A percentile compares a stretch with the other conserved stretches of the same genome.
Evolutionary conservation across 2,329 filamentous ascomycete genomes (phyloP).

Genomic region (Westerdykella ornata): DNA sequence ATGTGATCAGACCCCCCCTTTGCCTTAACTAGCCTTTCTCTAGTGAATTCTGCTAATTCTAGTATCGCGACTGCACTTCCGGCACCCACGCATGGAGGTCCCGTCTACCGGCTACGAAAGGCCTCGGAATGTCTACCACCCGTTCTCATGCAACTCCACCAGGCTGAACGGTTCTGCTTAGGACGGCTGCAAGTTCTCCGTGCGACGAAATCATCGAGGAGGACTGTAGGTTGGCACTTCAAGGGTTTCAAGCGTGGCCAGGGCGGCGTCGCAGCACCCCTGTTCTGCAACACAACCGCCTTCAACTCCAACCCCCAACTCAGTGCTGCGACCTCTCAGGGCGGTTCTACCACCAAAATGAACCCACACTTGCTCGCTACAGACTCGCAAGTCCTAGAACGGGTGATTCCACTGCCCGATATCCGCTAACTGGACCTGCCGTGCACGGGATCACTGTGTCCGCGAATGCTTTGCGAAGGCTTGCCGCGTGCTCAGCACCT

Average conservation of each 20-base stretch:
- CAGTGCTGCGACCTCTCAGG: conserved; percentile 16
- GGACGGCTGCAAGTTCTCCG: conserved; percentile 29
- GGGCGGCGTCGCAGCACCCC: conserved; percentile 33
- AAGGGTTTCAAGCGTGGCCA: conserved; percentile 28
- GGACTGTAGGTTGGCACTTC: conserved; percentile 20
- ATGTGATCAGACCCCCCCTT: no score
- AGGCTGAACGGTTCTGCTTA: conserved; percentile 9
- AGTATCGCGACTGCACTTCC: conserved; percentile 18
- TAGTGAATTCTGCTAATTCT: no score
- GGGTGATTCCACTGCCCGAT: conserved; percentile 29
- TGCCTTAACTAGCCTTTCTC: no score
- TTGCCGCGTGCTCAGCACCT: conserved; percentile 28
- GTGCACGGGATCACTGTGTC: conserved; percentile 28
- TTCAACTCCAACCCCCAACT: conserved; percentile 25
- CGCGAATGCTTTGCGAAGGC: conserved; percentile 10
- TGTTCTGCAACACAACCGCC: conserved; percentile 33
- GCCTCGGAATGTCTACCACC: neutral
- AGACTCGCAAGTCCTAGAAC: conserved; percentile 23
- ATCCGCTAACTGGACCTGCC: conserved; percentile 26
- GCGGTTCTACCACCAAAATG: conserved; percentile 25
- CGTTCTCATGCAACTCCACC: conserved; percentile 6
- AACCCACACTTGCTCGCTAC: conserved; percentile 22
- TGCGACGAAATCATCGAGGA: conserved; percentile 15
- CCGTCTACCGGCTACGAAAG: neutral
- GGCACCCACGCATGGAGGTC: neutral